Evolutionary conservation across 106 monocot species (phyloP).

Genomic region (Acorus calamus): DNA sequence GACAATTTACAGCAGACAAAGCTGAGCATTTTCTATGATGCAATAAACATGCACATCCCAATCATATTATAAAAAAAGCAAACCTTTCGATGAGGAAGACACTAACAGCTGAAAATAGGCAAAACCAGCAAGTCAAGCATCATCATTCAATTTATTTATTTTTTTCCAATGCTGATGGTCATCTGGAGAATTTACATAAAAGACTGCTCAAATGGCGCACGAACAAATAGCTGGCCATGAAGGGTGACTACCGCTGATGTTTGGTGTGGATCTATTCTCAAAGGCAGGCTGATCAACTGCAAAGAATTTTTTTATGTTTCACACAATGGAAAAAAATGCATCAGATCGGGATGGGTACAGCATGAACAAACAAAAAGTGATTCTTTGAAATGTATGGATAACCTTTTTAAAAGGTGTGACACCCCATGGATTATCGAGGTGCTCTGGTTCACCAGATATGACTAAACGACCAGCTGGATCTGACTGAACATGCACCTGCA

Average conservation of each 20-base stretch:
- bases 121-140: no score
- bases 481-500: conserved; percentile 75
- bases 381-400: background rate
- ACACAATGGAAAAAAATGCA: background rate
- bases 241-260: conserved; percentile 75
- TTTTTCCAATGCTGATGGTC: no score
- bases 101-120: no score
- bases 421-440: conserved; percentile 81
- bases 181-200: conserved; percentile 7
- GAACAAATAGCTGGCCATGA: conserved; percentile 72
- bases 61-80: no score
- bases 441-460: conserved; percentile 73
- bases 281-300: conserved; percentile 68
- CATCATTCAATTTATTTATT: no score
- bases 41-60: no score
- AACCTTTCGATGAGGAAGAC: no score
- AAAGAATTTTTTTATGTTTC: background rate
- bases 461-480: conserved; percentile 68
- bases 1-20: no score
- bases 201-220: conserved; percentile 50
- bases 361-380: background rate
- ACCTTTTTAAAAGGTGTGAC: conserved; percentile 81
- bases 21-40: no score
- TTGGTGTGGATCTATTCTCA: conserved; percentile 60
- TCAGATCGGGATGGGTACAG: no score